Conservation (phyloP, 441 rosid genomes). For the Pelargonium hybrid region DNA sequence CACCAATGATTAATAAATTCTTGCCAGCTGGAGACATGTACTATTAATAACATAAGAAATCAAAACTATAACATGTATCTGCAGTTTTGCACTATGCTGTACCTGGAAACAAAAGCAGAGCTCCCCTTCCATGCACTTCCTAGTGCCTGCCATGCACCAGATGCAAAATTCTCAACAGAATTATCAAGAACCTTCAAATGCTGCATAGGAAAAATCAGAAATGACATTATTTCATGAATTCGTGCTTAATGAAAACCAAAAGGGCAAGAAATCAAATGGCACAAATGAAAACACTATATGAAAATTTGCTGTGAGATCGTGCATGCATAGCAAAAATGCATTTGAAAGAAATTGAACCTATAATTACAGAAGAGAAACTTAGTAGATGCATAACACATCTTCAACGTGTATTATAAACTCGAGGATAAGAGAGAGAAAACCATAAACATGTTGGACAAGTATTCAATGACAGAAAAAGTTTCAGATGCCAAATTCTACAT, state of each 20-base stretch:
- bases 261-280: background rate
- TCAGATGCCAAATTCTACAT: background rate
- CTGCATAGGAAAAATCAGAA: conserved; percentile 26
- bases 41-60: background rate
- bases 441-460: background rate
- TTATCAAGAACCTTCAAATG: conserved; percentile 70
- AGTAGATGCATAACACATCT: background rate
- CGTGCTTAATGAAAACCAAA: background rate
- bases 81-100: conserved; percentile 12
- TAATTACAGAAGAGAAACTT: background rate
- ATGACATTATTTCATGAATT: background rate
- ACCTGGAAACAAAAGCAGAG: conserved; percentile 63
- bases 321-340: background rate
- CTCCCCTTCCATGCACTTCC: conserved; percentile 80
- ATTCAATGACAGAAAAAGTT: background rate
- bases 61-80: background rate
- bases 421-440: background rate
- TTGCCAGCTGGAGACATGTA: background rate
- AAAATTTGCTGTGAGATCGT: background rate
- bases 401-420: background rate
- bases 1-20: background rate
- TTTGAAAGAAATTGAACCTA: background rate
- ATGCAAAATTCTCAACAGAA: conserved; percentile 81
- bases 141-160: conserved; percentile 92
- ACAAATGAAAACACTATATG: background rate